Evolutionary conservation across 371 early-diverging fungal species (phyloP).

Genomic region (Batrachochytrium dendrobatidis): DNA sequence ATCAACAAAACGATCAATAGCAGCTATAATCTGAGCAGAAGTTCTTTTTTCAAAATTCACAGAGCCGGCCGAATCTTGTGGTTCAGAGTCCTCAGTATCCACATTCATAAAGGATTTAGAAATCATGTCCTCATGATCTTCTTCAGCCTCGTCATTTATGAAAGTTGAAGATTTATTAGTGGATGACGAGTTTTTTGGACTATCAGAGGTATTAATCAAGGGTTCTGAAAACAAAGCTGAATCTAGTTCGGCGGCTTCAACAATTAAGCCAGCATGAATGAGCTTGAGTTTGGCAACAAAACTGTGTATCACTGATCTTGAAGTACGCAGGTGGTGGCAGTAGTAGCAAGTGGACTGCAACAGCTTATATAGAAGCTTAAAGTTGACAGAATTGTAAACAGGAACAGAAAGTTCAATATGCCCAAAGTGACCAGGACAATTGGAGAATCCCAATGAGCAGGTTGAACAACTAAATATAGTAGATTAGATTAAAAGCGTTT

Average conservation of each 20-base stretch:
- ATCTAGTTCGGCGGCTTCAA: conserved; percentile 77
- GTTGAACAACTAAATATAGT: conserved; percentile 68
- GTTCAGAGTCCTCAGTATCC: conserved; percentile 44
- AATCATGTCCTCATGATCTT: conserved; percentile 28
- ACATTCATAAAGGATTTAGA: conserved; percentile 24
- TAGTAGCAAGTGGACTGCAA: conserved; percentile 83
- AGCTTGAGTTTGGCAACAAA: conserved; percentile 35
- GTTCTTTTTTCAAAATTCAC: no score
- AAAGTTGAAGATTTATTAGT: conserved; percentile 18
- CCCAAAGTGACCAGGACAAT: conserved; percentile 99
- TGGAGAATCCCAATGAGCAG: conserved; percentile 71
- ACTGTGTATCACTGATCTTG: conserved; percentile 39
- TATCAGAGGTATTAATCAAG: conserved; percentile 4
- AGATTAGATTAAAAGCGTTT: background rate
- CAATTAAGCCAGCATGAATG: conserved; percentile 51
- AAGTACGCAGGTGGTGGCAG: conserved; percentile 83
- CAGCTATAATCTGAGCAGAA: conserved; percentile 63
- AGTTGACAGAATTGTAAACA: conserved; percentile 94
- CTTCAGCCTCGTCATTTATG: conserved; percentile 35
- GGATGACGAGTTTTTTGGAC: background rate
- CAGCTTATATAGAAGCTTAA: conserved; percentile 76
- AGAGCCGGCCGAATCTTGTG: conserved; percentile 54
- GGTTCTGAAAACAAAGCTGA: conserved; percentile 42
- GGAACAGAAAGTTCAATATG: conserved; percentile 97
- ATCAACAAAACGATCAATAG: conserved; percentile 68